These are phyloP conservation scores for Combretum micranthum DNA, from an alignment of 345 rosid genomes.

Conservation along the genomic window DNA sequence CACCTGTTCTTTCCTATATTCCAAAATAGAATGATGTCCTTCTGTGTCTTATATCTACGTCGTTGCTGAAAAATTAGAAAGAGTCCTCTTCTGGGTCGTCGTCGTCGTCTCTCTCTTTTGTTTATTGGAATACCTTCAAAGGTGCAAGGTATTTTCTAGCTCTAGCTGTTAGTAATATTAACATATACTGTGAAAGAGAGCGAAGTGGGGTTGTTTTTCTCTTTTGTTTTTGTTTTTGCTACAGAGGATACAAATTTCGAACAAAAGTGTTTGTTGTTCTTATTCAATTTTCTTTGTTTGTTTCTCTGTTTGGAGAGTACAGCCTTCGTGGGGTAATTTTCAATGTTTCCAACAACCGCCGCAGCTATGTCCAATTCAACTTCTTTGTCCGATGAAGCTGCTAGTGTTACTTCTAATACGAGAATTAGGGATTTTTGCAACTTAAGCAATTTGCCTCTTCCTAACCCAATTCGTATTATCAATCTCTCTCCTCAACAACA, in stretches of 20 bases:
- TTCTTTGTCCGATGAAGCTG: constrained; percentile 57
- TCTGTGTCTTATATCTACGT: too few relatives aligned
- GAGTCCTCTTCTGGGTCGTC: constrained; percentile 10
- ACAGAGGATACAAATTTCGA: too few relatives aligned
- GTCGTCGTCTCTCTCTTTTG: constrained; percentile 1
- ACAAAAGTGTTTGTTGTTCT: neutral
- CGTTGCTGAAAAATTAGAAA: too few relatives aligned
- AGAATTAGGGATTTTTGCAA: constrained; percentile 41
- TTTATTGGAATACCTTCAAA: neutral
- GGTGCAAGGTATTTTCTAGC: too few relatives aligned
- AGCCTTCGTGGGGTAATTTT: constrained; percentile 18
- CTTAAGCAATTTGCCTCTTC: constrained; percentile 21
- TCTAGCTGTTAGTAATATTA: too few relatives aligned
- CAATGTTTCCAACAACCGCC: constrained; percentile 53
- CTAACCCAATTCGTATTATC: constrained; percentile 5
- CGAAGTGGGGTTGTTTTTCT: too few relatives aligned
- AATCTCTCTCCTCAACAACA: constrained; percentile 1
- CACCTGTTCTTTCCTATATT: too few relatives aligned
- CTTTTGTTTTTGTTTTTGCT: too few relatives aligned
- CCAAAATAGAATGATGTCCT: too few relatives aligned
- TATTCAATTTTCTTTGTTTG: constrained; percentile 14
- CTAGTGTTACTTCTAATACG: constrained; percentile 58
- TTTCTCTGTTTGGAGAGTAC: constrained; percentile 41
- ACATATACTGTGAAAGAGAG: too few relatives aligned
- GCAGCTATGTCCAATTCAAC: constrained; percentile 50